Evolutionary conservation across 1,284 basidiomycete genomes (phyloP).

Genomic region (Tranzscheliella williamsii): DNA sequence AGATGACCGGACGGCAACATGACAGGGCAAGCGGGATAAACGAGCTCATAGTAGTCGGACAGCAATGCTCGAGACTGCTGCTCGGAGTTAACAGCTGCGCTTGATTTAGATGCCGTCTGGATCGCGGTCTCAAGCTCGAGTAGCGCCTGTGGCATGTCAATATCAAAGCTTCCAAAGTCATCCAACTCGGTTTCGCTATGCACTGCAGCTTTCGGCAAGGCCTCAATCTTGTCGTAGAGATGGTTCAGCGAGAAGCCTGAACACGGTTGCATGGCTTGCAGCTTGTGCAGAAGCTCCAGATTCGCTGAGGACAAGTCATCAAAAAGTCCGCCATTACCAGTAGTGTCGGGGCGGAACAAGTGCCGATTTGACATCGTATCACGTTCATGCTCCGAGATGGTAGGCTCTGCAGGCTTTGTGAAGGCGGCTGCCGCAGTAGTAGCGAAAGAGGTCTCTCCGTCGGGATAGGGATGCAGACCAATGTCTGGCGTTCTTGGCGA

Average conservation of each 20-base stretch:
- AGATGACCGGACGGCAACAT: slow-evolving; percentile 47
- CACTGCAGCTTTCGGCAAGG: slow-evolving; percentile 48
- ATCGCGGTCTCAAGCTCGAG: slow-evolving; percentile 26
- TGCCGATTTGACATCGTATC: slow-evolving; percentile 15
- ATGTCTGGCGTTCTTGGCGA: neutral
- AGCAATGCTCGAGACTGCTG: slow-evolving; percentile 39
- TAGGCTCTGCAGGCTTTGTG: too few relatives aligned
- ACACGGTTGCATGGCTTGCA: slow-evolving; percentile 21
- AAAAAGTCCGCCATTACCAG: slow-evolving; percentile 23
- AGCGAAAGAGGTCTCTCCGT: neutral
- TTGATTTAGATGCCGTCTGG: slow-evolving; percentile 31
- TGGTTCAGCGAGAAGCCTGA: slow-evolving; percentile 21
- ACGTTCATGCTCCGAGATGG: slow-evolving; percentile 25
- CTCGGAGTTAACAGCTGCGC: slow-evolving; percentile 39
- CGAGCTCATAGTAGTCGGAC: slow-evolving; percentile 47
- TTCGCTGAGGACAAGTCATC: slow-evolving; percentile 44
- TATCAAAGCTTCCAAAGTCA: slow-evolving; percentile 20
- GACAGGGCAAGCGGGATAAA: slow-evolving; percentile 49
- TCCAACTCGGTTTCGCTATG: slow-evolving; percentile 14
- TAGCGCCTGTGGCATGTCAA: slow-evolving; percentile 27
- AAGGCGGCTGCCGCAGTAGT: slow-evolving; percentile 18
- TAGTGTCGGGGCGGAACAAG: slow-evolving; percentile 20
- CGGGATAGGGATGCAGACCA: neutral
- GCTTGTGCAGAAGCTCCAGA: slow-evolving; percentile 43
- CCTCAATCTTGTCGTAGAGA: slow-evolving; percentile 48